Evolutionary conservation across 225 moss, liverwort and hornwort genomes (phyloP).

Genomic region (Physcomitrellopsis africana): DNA sequence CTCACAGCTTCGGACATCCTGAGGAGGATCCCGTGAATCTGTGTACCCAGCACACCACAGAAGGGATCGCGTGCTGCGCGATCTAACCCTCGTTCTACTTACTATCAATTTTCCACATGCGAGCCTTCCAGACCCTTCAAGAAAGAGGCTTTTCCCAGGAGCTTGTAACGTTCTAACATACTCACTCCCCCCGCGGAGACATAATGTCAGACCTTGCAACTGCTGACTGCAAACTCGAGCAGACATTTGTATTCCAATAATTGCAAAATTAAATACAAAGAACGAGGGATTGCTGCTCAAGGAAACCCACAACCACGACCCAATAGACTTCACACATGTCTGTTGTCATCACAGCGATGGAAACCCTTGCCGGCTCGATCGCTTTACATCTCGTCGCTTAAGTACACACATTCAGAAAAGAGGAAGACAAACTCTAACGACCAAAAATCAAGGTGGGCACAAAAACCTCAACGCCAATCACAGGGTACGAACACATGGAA

Average conservation of each 20-base stretch:
- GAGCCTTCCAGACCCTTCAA: constrained; percentile 15
- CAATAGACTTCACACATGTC: neutral
- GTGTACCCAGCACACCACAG: constrained; percentile 28
- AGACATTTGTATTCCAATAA: constrained; percentile 25
- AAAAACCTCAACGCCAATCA: neutral
- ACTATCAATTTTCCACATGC: constrained; percentile 24
- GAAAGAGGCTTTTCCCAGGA: constrained; percentile 3
- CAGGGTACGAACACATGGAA: neutral
- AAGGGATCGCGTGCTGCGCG: constrained; percentile 21
- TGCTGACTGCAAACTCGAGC: constrained; percentile 23
- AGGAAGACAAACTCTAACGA: neutral
- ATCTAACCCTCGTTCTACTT: constrained; percentile 16
- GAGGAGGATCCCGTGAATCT: constrained; percentile 1
- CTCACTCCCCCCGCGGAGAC: constrained; percentile 5
- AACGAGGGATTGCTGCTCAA: neutral
- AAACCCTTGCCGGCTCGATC: neutral
- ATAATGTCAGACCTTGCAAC: constrained; percentile 22
- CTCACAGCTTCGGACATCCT: constrained; percentile 16
- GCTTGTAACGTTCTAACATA: constrained; percentile 6
- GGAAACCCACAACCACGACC: neutral
- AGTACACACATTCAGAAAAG: constrained; percentile 7
- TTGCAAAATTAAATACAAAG: neutral
- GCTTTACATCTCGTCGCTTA: neutral
- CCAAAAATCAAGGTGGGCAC: neutral
- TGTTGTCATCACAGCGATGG: neutral